phyloP scores from a whole-genome alignment of 2,329 filamentous ascomycete species.

The Tympanopsis confertula region DNA sequence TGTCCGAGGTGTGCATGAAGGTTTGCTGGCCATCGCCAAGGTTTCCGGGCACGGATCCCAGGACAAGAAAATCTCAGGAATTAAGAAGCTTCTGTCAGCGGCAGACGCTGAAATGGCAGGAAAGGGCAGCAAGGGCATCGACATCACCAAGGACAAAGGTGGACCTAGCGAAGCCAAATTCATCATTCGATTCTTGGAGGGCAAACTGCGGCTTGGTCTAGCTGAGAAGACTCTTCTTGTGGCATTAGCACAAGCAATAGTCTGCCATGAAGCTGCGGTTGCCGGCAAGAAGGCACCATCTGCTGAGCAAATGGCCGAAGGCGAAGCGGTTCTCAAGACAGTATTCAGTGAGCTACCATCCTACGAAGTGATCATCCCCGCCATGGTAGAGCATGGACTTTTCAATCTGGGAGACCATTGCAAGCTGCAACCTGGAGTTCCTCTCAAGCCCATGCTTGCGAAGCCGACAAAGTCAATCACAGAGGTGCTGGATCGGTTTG shows the following conservation, averaged over 20 bases:
- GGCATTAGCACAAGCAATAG: conserved; percentile 77
- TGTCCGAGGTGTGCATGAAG: conserved; percentile 74
- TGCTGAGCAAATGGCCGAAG: conserved; percentile 61
- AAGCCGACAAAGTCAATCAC: conserved; percentile 98
- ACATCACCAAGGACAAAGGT: conserved; percentile 85
- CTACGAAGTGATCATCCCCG: conserved; percentile 88
- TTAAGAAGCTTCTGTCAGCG: conserved; percentile 91
- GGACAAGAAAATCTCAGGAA: conserved; percentile 78
- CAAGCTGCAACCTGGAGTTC: conserved; percentile 85
- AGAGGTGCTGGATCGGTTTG: conserved; percentile 91
- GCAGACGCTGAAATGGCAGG: conserved; percentile 64
- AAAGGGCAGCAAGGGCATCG: conserved; percentile 44
- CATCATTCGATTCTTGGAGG: conserved; percentile 83
- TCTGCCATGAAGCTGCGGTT: conserved; percentile 67
- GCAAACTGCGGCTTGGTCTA: conserved; percentile 81
- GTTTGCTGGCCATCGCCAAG: conserved; percentile 78
- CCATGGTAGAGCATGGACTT: conserved; percentile 77
- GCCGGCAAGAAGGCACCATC: conserved; percentile 62
- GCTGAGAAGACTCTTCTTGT: conserved; percentile 89
- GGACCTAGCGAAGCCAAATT: conserved; percentile 92
- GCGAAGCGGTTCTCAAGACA: conserved; percentile 75
- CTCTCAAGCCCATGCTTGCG: conserved; percentile 94
- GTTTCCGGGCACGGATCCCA: conserved; percentile 79
- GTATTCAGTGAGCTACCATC: conserved; percentile 80
- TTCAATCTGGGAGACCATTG: conserved; percentile 72